Evolutionary conservation across 2,329 filamentous ascomycete genomes (phyloP).

Genomic region (Dryadomyces quercivorus): DNA sequence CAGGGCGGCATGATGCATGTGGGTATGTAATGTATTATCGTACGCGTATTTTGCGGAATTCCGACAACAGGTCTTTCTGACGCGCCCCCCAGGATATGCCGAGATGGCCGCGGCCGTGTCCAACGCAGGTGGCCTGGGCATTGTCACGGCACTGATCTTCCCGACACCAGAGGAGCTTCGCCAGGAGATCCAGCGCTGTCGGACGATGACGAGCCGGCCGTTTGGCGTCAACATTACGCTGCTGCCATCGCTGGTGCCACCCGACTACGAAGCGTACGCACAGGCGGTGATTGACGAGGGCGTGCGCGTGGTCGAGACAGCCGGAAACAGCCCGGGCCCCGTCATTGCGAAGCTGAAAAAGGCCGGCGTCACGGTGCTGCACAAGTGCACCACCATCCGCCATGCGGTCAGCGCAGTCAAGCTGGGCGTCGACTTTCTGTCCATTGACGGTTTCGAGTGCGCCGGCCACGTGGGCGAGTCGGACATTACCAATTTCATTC

Average conservation of each 20-base stretch:
- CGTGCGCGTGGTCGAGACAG: conserved; percentile 62
- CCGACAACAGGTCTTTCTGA: not conserved
- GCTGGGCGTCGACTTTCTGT: conserved; percentile 91
- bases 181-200: conserved; percentile 82
- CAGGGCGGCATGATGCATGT: conserved; percentile 62
- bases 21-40: conserved; percentile 8
- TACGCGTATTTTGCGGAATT: no score
- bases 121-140: conserved; percentile 71
- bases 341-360: conserved; percentile 82
- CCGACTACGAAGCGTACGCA: conserved; percentile 85
- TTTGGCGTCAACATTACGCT: conserved; percentile 96
- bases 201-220: conserved; percentile 61
- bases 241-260: conserved; percentile 76
- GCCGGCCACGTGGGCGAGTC: conserved; percentile 79
- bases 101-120: conserved; percentile 65
- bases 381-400: conserved; percentile 96
- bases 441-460: conserved; percentile 96
- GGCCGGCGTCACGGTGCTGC: conserved; percentile 66
- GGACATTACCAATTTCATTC: conserved; percentile 82
- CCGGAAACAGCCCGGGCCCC: conserved; percentile 57
- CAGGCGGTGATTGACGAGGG: conserved; percentile 90
- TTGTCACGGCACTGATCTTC: conserved; percentile 84
- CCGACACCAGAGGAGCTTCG: conserved; percentile 83
- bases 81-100: conserved; percentile 70
- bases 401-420: conserved; percentile 87